These are phyloP conservation scores for Apodospora peruviana DNA, from an alignment of 495 filamentous ascomycete species.

Conservation along the genomic window DNA sequence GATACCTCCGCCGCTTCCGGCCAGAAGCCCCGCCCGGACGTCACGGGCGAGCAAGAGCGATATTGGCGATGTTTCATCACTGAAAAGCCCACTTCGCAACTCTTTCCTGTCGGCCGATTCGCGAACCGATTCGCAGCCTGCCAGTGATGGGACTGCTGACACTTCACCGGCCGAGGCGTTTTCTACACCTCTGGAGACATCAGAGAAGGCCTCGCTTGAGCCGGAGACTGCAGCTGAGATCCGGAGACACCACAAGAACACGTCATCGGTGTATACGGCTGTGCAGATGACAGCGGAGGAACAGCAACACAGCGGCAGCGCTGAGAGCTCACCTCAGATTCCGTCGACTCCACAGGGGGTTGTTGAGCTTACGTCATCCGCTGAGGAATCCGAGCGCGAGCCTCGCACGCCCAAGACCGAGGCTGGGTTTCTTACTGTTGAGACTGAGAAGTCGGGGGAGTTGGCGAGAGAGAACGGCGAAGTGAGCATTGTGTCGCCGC, in stretches of 20 bases:
- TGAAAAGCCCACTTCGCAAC: conserved; percentile 26
- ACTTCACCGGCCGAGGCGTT: conserved; percentile 9
- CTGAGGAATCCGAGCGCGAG: conserved; percentile 25
- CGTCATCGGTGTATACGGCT: conserved; percentile 26
- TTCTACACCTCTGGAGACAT: conserved; percentile 1
- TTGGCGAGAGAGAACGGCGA: neutral
- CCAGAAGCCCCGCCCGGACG: conserved; percentile 49
- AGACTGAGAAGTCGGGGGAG: neutral
- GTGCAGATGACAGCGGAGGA: conserved; percentile 1
- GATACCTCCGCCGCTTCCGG: conserved; percentile 58
- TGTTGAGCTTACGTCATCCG: conserved; percentile 18
- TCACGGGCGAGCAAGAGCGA: conserved; percentile 37
- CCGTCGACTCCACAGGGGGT: conserved; percentile 13
- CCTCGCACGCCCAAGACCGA: conserved; percentile 26
- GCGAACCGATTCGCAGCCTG: conserved; percentile 1
- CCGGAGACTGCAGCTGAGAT: neutral
- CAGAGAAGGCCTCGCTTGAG: neutral
- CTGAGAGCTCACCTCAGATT: conserved; percentile 2
- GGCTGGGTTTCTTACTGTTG: conserved; percentile 2
- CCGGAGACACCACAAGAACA: conserved; percentile 23
- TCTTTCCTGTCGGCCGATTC: conserved; percentile 23
- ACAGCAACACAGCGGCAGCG: conserved; percentile 2
- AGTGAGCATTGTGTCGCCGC: conserved; percentile 8
- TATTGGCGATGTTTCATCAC: conserved; percentile 21
- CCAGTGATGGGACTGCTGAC: conserved; percentile 7